These are phyloP conservation scores for Melanopsichium pennsylvanicum DNA, from an alignment of 1,284 basidiomycete genomes.

Conservation along the genomic window DNA sequence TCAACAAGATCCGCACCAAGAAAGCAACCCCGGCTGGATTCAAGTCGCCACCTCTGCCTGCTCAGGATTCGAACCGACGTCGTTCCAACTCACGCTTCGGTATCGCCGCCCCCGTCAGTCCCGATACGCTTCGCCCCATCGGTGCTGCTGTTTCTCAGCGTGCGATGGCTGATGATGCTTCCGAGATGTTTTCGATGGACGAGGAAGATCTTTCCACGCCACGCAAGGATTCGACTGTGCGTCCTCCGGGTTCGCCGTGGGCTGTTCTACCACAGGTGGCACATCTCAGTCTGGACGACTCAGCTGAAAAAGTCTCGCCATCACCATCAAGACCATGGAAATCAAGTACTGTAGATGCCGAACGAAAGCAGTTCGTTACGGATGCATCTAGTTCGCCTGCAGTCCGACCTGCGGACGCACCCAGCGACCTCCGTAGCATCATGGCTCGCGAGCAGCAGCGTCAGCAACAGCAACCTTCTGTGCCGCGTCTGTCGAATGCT, in stretches of 20 bases:
- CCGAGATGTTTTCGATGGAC: constrained; percentile 75
- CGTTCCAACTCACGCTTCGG: constrained; percentile 59
- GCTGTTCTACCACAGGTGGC: constrained; percentile 34
- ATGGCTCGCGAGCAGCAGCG: constrained; percentile 72
- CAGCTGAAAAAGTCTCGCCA: constrained; percentile 15
- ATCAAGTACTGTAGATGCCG: constrained; percentile 66
- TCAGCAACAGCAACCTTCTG: constrained; percentile 27
- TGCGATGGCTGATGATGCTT: constrained; percentile 18
- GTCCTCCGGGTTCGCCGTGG: constrained; percentile 33
- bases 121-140: constrained; percentile 35
- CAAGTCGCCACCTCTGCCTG: constrained; percentile 43
- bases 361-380: constrained; percentile 62
- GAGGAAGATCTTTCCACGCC: constrained; percentile 67
- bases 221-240: constrained; percentile 8
- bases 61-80: constrained; percentile 62
- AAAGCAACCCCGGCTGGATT: constrained; percentile 45
- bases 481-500: constrained; percentile 11
- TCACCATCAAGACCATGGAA: constrained; percentile 68
- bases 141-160: constrained; percentile 13
- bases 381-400: constrained; percentile 21
- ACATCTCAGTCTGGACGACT: constrained; percentile 38
- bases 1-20: constrained; percentile 51
- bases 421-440: constrained; percentile 78
- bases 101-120: constrained; percentile 50
- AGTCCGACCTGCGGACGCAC: constrained; percentile 13